These are phyloP conservation scores for Oryza rufipogon DNA, from an alignment of 176 grass and related monocot species.

Conservation along the genomic window DNA sequence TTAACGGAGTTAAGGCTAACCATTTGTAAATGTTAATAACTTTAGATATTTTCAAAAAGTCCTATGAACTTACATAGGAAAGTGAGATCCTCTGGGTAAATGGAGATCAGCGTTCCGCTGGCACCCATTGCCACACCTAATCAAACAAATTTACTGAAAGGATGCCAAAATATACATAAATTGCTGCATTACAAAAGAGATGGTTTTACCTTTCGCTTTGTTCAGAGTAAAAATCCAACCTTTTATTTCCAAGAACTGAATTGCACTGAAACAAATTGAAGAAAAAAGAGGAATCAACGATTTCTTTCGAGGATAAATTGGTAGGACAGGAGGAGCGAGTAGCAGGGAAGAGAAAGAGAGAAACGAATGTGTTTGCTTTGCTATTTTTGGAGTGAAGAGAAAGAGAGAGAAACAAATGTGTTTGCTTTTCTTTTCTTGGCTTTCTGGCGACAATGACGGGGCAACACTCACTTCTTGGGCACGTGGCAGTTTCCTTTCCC, in stretches of 20 bases:
- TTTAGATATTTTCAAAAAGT: constrained; percentile 8
- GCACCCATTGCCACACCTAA: constrained; percentile 66
- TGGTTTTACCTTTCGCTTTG: not conserved
- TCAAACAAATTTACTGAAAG: constrained; percentile 27
- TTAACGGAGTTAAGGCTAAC: constrained; percentile 19
- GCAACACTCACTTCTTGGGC: constrained; percentile 49
- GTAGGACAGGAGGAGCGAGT: constrained; percentile 21
- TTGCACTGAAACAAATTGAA: constrained; percentile 9
- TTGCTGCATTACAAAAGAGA: constrained; percentile 35
- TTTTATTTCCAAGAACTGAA: constrained; percentile 35
- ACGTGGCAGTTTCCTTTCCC: constrained; percentile 28
- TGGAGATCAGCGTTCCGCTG: constrained; percentile 73
- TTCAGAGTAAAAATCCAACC: constrained; percentile 6
- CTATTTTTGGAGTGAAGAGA: no score
- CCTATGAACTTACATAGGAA: constrained; percentile 69
- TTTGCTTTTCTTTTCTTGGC: not conserved
- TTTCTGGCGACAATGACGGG: constrained; percentile 57
- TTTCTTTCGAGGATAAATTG: constrained; percentile 43
- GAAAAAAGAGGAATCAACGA: no score
- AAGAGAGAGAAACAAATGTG: no score
- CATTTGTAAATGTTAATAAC: constrained; percentile 7
- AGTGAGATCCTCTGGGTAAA: constrained; percentile 87
- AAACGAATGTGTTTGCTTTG: constrained; percentile 43
- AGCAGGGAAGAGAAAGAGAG: not conserved
- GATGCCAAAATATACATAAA: constrained; percentile 11